Evolutionary conservation across 2,329 filamentous ascomycete genomes (phyloP).

Genomic region (Aspergillus novofumigatus): DNA sequence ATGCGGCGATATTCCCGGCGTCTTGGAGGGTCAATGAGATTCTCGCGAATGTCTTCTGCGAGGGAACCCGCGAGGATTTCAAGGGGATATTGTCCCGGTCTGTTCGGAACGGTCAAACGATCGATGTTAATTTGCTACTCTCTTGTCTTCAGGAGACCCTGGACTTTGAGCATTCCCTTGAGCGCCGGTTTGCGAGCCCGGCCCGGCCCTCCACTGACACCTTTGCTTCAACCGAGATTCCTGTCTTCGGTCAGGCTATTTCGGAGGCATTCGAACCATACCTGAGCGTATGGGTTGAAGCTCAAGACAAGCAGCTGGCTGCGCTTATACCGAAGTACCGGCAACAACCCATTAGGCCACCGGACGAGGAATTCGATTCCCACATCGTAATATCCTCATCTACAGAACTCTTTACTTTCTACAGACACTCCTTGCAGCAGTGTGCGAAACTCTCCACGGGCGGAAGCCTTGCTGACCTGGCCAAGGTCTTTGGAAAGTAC

Average conservation of each 20-base stretch:
- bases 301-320: slow-evolving; percentile 84
- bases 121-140: slow-evolving; percentile 85
- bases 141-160: slow-evolving; percentile 92
- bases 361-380: slow-evolving; percentile 87
- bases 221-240: slow-evolving; percentile 70
- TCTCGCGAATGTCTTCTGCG: slow-evolving; percentile 87
- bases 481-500: slow-evolving; percentile 83
- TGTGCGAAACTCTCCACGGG: slow-evolving; percentile 94
- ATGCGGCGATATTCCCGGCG: slow-evolving; percentile 78
- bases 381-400: slow-evolving; percentile 89
- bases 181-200: slow-evolving; percentile 69
- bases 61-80: slow-evolving; percentile 92
- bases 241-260: slow-evolving; percentile 82
- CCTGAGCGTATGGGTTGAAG: slow-evolving; percentile 93
- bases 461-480: slow-evolving; percentile 77
- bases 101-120: slow-evolving; percentile 72
- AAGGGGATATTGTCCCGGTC: slow-evolving; percentile 86
- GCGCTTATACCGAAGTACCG: slow-evolving; percentile 83
- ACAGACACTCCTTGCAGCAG: slow-evolving; percentile 86
- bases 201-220: slow-evolving; percentile 85
- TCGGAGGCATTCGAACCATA: slow-evolving; percentile 98
- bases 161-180: slow-evolving; percentile 90
- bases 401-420: slow-evolving; percentile 96
- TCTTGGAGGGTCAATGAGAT: slow-evolving; percentile 89
- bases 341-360: slow-evolving; percentile 70